phyloP scores from a whole-genome alignment of 2,329 filamentous ascomycete species.

The Grosmannia clavigera region DNA sequence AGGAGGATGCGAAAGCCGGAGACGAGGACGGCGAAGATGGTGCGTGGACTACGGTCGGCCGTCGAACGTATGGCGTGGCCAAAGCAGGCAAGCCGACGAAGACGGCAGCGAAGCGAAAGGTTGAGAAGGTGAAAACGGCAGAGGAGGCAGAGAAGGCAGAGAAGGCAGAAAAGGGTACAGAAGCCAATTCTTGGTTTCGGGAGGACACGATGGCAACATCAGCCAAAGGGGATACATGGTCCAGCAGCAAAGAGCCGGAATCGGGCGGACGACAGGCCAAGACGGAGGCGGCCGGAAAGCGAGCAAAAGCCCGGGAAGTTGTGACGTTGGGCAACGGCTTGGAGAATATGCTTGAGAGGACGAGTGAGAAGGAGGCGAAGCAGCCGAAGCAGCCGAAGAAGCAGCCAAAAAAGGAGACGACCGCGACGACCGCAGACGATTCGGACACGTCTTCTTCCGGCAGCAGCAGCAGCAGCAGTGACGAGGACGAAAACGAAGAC shows the following conservation, averaged over 20 bases:
- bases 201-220: neutral
- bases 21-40: neutral
- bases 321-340: neutral
- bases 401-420: neutral
- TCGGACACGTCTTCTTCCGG: neutral
- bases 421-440: neutral
- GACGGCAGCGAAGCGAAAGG: neutral
- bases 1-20: constrained; percentile 7
- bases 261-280: neutral
- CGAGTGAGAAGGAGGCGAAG: neutral
- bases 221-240: constrained; percentile 6
- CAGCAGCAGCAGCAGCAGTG: neutral
- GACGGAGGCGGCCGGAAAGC: neutral
- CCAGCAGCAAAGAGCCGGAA: neutral
- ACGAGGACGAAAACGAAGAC: neutral
- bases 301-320: neutral
- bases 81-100: neutral
- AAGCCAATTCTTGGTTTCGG: neutral
- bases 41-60: constrained; percentile 6
- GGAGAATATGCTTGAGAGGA: neutral
- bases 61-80: constrained; percentile 9
- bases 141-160: neutral
- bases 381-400: no score
- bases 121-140: no score
- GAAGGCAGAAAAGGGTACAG: neutral